Percentiles rank a stretch among this genome's conserved stretches.
Conservation (phyloP, 306 rosid species). For the Quercus rubra region DNA sequence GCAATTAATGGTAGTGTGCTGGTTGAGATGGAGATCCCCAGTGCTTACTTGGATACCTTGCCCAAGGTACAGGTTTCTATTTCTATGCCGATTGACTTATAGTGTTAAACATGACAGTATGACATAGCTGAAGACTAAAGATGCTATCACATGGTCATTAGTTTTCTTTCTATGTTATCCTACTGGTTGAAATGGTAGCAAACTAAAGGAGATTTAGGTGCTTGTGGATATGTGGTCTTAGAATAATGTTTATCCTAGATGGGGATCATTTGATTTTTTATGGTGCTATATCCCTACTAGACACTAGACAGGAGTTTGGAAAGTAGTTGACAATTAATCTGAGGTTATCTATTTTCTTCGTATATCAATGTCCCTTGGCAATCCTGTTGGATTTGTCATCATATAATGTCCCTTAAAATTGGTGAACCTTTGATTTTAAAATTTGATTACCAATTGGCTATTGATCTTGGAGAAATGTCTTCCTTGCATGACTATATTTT, state of each 20-base stretch:
- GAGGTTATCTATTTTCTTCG: no score
- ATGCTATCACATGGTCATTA: neutral
- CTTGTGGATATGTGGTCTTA: neutral
- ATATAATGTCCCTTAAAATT: no score
- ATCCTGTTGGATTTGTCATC: no score
- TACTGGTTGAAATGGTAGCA: neutral
- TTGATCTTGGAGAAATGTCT: no score
- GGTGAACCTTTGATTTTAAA: no score
- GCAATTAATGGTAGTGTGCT: constrained; percentile 82
- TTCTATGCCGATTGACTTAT: constrained; percentile 1
- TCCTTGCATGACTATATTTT: no score
- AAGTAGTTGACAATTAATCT: no score
- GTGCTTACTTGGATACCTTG: constrained; percentile 56
- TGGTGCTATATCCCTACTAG: no score
- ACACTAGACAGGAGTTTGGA: no score
- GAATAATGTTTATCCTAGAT: neutral
- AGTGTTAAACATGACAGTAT: neutral
- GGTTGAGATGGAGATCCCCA: constrained; percentile 88
- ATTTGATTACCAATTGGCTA: no score
- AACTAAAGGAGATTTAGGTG: neutral
- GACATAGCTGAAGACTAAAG: neutral
- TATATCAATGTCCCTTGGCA: no score
- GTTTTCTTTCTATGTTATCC: neutral
- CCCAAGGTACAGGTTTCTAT: constrained; percentile 64
- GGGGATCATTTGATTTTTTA: neutral